Evolutionary conservation across 139 green algal species (phyloP).

Genomic region (Pedinophyceae sp.): DNA sequence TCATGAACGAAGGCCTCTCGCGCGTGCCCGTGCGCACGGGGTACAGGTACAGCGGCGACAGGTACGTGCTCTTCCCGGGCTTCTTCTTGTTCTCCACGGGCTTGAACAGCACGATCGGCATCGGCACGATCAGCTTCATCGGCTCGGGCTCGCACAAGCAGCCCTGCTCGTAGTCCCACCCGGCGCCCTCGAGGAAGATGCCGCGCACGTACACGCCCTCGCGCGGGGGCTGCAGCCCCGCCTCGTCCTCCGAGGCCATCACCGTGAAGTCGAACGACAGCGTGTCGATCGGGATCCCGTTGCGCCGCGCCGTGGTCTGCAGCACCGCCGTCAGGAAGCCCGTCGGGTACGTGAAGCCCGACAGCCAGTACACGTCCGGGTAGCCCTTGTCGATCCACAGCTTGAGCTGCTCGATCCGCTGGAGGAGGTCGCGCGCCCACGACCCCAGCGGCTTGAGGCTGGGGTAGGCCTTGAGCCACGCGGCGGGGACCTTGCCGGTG

Average conservation of each 20-base stretch:
- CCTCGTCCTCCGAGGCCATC: conserved; percentile 26
- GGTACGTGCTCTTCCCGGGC: conserved; percentile 40
- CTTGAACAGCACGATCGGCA: conserved; percentile 75
- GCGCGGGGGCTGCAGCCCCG: conserved; percentile 49
- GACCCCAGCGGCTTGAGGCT: conserved; percentile 58
- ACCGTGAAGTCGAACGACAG: conserved; percentile 58
- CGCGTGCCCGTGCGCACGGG: conserved; percentile 53
- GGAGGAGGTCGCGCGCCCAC: conserved; percentile 65
- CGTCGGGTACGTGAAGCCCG: conserved; percentile 70
- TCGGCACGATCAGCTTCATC: conserved; percentile 76
- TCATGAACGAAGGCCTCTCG: conserved; percentile 66
- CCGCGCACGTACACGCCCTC: conserved; percentile 74
- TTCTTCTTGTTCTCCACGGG: conserved; percentile 71
- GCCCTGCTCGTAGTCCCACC: conserved; percentile 64
- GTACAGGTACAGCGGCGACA: conserved; percentile 70
- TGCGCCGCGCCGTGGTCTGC: conserved; percentile 56
- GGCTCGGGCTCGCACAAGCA: conserved; percentile 67
- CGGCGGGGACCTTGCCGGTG: conserved; percentile 36
- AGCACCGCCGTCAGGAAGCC: conserved; percentile 61
- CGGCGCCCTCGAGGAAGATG: conserved; percentile 63
- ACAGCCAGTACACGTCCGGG: conserved; percentile 67
- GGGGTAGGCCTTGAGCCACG: conserved; percentile 66
- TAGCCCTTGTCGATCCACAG: conserved; percentile 52
- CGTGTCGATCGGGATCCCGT: conserved; percentile 65
- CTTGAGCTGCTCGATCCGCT: conserved; percentile 50